Percentiles rank a stretch among this genome's conserved stretches.
phyloP scores from a whole-genome alignment of 1,139 yeast genomes.

The Yamadazyma triangularis region DNA sequence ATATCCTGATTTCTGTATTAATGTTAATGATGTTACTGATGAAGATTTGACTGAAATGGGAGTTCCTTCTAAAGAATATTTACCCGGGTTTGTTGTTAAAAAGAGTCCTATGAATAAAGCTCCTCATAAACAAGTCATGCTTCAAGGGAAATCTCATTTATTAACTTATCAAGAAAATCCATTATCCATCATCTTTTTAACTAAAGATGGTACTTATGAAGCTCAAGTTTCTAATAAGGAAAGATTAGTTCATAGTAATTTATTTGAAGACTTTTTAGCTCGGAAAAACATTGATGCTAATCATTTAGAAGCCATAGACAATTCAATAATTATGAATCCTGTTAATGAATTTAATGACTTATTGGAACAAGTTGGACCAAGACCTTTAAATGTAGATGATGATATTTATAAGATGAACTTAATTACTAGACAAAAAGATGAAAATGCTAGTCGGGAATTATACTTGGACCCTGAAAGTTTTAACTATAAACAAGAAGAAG shows the following conservation, averaged over 20 bases:
- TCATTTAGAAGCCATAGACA: conserved; percentile 12
- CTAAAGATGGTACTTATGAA: conserved; percentile 32
- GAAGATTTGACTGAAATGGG: conserved; percentile 18
- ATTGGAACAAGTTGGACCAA: conserved; percentile 9
- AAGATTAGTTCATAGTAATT: conserved; percentile 21
- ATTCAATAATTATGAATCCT: conserved; percentile 15
- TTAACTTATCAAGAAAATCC: conserved; percentile 43
- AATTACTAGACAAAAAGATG: conserved; percentile 10
- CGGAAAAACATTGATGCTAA: conserved; percentile 17
- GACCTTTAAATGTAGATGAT: conserved; percentile 13
- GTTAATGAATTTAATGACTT: conserved; percentile 13
- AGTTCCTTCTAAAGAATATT: conserved; percentile 13
- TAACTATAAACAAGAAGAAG: conserved; percentile 14
- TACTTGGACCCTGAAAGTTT: conserved; percentile 17
- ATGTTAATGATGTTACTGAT: conserved; percentile 16
- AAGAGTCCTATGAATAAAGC: conserved; percentile 24
- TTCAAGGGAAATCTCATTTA: conserved; percentile 41
- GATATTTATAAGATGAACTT: conserved; percentile 18
- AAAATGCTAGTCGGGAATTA: conserved; percentile 12
- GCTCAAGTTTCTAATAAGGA: conserved; percentile 15
- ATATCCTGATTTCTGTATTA: conserved; percentile 20
- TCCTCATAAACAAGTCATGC: conserved; percentile 24
- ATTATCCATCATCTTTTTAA: conserved; percentile 35
- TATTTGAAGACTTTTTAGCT: conserved; percentile 20
- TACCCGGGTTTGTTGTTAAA: conserved; percentile 25